phyloP scores from a whole-genome alignment of 768 basidiomycete genomes.

The Termitomyces bulborhizus region DNA sequence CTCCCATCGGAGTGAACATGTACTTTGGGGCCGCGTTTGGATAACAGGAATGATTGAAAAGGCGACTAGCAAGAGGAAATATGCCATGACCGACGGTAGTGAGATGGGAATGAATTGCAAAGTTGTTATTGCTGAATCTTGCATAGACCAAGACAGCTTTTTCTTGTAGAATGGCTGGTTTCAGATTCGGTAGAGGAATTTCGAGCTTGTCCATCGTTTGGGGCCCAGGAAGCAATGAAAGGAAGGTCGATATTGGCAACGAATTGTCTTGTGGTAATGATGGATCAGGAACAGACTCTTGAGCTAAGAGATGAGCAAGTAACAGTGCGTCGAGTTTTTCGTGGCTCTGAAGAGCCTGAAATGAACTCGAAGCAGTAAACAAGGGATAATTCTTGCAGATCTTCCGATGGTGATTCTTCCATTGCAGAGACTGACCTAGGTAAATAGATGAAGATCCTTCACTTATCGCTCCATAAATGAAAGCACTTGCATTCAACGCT shows the following conservation, averaged over 20 bases:
- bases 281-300: slow-evolving; percentile 17
- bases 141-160: slow-evolving; percentile 33
- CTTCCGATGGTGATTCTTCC: slow-evolving; percentile 58
- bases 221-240: slow-evolving; percentile 42
- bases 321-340: slow-evolving; percentile 58
- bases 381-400: slow-evolving; percentile 57
- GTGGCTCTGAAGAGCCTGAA: slow-evolving; percentile 42
- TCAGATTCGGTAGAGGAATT: slow-evolving; percentile 27
- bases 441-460: slow-evolving; percentile 1
- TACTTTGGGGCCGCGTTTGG: slow-evolving; percentile 71
- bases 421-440: slow-evolving; percentile 64
- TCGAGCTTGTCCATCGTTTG: slow-evolving; percentile 5
- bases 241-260: slow-evolving; percentile 26
- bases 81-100: slow-evolving; percentile 66
- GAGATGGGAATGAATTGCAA: slow-evolving; percentile 69
- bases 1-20: slow-evolving; percentile 29
- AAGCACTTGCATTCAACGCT: slow-evolving; percentile 46
- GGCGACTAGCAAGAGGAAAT: slow-evolving; percentile 71
- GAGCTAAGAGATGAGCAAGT: slow-evolving; percentile 56
- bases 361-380: slow-evolving; percentile 40
- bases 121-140: slow-evolving; percentile 80
- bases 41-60: slow-evolving; percentile 78
- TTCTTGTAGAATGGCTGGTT: slow-evolving; percentile 20
- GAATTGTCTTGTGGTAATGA: slow-evolving; percentile 17
- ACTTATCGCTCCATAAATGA: background rate